Conservation (phyloP, 768 basidiomycete genomes). For the Fibroporia radiculosa region DNA sequence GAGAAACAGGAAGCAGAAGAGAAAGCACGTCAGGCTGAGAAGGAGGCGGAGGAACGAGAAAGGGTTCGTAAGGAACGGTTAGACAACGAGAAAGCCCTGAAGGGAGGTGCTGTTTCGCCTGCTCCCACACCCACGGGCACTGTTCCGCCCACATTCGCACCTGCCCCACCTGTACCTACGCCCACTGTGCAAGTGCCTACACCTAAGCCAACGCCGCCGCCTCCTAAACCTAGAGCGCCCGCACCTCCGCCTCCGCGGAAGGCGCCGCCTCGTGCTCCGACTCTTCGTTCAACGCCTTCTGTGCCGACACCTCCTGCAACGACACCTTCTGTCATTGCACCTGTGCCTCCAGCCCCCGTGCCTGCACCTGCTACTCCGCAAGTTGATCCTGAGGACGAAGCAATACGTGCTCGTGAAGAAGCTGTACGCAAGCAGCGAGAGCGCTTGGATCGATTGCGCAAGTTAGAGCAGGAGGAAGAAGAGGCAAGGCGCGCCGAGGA, state of each 20-base stretch:
- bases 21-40: constrained; percentile 70
- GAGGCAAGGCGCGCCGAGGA: constrained; percentile 44
- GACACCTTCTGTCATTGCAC: constrained; percentile 26
- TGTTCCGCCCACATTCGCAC: constrained; percentile 23
- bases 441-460: constrained; percentile 59
- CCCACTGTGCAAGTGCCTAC: constrained; percentile 28
- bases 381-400: constrained; percentile 74
- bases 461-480: constrained; percentile 62
- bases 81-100: constrained; percentile 63
- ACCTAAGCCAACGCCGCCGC: constrained; percentile 37
- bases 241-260: constrained; percentile 34
- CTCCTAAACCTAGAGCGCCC: constrained; percentile 25
- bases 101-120: constrained; percentile 36
- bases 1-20: constrained; percentile 92
- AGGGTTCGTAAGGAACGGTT: constrained; percentile 62
- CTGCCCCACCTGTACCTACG: constrained; percentile 19
- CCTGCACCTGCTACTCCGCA: constrained; percentile 33
- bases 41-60: constrained; percentile 75
- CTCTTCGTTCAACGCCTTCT: constrained; percentile 20
- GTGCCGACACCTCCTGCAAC: constrained; percentile 19
- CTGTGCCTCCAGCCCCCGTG: constrained; percentile 29
- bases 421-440: constrained; percentile 63
- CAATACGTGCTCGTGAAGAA: constrained; percentile 60
- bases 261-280: constrained; percentile 25
- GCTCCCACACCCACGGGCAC: constrained; percentile 26